A percentile compares a stretch with the other conserved stretches of the same genome.
phyloP scores from a whole-genome alignment of 2,329 filamentous ascomycete genomes.

The Pezizomycotina sp. region DNA sequence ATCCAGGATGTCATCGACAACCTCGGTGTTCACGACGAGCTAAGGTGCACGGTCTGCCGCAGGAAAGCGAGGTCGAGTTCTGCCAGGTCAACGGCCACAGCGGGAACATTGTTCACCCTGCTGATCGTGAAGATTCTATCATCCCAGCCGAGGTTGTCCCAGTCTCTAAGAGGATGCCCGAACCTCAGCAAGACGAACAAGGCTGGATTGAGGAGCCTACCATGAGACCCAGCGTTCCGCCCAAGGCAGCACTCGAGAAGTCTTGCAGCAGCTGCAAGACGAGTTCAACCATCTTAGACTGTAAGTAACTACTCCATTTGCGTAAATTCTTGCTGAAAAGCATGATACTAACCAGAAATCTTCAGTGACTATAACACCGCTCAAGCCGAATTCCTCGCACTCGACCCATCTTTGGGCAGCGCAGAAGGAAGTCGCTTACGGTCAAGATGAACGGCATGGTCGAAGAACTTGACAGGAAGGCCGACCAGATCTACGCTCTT shows the following conservation, averaged over 20 bases:
- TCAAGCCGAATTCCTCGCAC: conserved; percentile 23
- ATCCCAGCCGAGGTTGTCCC: conserved; percentile 23
- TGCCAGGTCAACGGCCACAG: conserved; percentile 18
- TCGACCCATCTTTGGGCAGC: conserved; percentile 24
- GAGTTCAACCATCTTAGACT: conserved; percentile 25
- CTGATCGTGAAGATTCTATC: conserved; percentile 21
- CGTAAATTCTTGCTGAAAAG: neutral
- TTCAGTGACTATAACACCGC: conserved; percentile 23
- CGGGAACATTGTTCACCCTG: conserved; percentile 19
- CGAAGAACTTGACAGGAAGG: conserved; percentile 25
- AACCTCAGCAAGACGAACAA: conserved; percentile 9
- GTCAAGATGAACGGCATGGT: conserved; percentile 24
- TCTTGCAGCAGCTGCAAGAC: conserved; percentile 24
- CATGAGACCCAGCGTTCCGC: conserved; percentile 22
- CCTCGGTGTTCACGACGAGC: conserved; percentile 21
- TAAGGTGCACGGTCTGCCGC: conserved; percentile 23
- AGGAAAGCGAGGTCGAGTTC: conserved; percentile 19
- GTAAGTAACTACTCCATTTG: conserved; percentile 16
- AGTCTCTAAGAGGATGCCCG: conserved; percentile 19
- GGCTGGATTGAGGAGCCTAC: conserved; percentile 21
- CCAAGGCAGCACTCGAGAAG: conserved; percentile 22
- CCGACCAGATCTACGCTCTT: conserved; percentile 25
- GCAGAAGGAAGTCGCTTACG: conserved; percentile 23
- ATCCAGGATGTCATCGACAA: conserved; percentile 11
- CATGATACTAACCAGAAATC: conserved; percentile 3